Evolutionary conservation across 768 basidiomycete species (phyloP).

Genomic region (Vararia minispora): DNA sequence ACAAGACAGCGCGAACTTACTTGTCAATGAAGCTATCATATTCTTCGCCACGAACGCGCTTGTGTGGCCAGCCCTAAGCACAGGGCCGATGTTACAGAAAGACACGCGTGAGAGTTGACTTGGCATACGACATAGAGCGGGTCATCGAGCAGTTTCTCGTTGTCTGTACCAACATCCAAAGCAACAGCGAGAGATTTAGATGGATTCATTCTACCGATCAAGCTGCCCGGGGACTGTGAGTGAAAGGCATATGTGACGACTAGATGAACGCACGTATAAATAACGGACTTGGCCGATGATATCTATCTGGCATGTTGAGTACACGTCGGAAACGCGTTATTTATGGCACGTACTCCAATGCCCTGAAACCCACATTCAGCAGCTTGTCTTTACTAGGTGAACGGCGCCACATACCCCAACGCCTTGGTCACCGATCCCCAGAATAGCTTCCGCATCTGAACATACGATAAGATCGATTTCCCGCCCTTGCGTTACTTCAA

Average conservation of each 20-base stretch:
- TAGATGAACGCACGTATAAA: conserved; percentile 46
- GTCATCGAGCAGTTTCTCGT: conserved; percentile 50
- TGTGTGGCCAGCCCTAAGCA: conserved; percentile 58
- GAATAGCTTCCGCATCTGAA: conserved; percentile 77
- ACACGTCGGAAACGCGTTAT: neutral
- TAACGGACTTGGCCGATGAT: conserved; percentile 65
- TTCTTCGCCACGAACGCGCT: conserved; percentile 56
- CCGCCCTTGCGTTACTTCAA: conserved; percentile 50
- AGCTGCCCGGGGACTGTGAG: conserved; percentile 21
- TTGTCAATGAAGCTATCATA: conserved; percentile 76
- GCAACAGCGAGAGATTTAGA: conserved; percentile 44
- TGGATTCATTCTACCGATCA: conserved; percentile 60
- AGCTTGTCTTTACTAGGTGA: neutral
- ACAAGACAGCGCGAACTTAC: conserved; percentile 22
- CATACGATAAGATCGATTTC: conserved; percentile 73
- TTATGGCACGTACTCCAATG: conserved; percentile 22
- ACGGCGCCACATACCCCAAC: conserved; percentile 42
- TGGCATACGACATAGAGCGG: conserved; percentile 57
- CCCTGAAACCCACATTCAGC: conserved; percentile 18
- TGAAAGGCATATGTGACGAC: neutral
- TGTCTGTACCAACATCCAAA: conserved; percentile 73
- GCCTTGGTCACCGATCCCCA: conserved; percentile 69
- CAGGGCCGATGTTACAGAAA: neutral
- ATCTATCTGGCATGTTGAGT: conserved; percentile 31
- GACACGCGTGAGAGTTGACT: conserved; percentile 15